phyloP scores from a whole-genome alignment of 1,284 basidiomycete genomes.

The Irpex sp. region DNA sequence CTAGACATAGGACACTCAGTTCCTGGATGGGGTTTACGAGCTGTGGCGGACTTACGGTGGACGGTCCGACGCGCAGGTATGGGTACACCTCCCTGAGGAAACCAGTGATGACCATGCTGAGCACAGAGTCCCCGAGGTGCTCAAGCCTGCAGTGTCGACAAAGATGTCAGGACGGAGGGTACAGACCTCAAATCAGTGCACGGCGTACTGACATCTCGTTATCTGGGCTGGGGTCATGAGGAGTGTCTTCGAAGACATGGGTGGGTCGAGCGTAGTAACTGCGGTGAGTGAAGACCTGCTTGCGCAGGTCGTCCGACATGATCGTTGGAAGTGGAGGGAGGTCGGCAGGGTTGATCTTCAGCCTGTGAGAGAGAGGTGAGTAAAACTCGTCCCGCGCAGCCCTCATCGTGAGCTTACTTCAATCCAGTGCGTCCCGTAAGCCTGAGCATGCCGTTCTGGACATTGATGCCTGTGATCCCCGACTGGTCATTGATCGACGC shows the following conservation, averaged over 20 bases:
- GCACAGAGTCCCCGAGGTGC: conserved; percentile 69
- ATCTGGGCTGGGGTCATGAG: conserved; percentile 67
- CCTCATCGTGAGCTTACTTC: background rate
- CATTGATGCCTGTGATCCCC: background rate
- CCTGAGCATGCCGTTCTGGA: background rate
- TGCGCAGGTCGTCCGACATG: conserved; percentile 35
- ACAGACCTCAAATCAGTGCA: background rate
- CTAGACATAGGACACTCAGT: conserved; percentile 30
- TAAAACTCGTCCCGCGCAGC: background rate
- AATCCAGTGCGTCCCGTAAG: background rate
- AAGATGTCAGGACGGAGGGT: background rate
- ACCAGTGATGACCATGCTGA: conserved; percentile 60
- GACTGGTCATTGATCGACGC: background rate
- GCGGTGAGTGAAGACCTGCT: conserved; percentile 70
- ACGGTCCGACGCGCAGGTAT: conserved; percentile 68
- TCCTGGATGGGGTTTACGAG: background rate
- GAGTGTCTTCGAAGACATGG: conserved; percentile 69
- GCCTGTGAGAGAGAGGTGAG: conserved; percentile 15
- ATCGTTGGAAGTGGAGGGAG: conserved; percentile 53
- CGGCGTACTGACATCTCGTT: conserved; percentile 60
- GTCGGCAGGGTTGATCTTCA: conserved; percentile 22
- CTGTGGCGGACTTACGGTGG: conserved; percentile 48
- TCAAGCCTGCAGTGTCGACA: conserved; percentile 46
- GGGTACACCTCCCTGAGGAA: conserved; percentile 63
- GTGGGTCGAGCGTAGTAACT: conserved; percentile 63